Evolutionary conservation across 352 stramenopile species (phyloP).

Genomic region (Hyaloperonospora brassicae): DNA sequence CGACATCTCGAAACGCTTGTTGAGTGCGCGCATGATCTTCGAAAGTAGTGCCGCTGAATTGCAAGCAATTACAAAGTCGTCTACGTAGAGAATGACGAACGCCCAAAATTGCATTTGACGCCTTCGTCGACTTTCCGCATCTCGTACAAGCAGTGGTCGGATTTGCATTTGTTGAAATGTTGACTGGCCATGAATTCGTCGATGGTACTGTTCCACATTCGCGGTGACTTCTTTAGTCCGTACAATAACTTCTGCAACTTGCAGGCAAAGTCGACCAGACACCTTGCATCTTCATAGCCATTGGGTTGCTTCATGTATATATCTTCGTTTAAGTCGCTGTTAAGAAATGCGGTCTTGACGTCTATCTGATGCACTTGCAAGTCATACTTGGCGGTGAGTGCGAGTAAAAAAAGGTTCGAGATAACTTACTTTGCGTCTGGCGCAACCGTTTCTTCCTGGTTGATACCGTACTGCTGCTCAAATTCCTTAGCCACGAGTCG

Average conservation of each 20-base stretch:
- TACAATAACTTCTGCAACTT: background rate
- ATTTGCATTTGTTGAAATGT: background rate
- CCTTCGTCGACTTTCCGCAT: background rate
- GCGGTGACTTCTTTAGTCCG: background rate
- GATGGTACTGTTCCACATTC: conserved; percentile 3
- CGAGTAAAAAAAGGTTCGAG: background rate
- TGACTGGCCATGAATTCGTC: conserved; percentile 2
- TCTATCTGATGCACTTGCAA: background rate
- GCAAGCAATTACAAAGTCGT: background rate
- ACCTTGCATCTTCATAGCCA: background rate
- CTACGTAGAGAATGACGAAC: background rate
- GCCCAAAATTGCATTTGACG: background rate
- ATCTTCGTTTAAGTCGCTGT: background rate
- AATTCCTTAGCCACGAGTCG: background rate
- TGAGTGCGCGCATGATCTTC: background rate
- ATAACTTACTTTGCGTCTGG: background rate
- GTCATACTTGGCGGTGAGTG: background rate
- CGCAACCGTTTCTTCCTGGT: background rate
- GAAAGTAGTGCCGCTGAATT: background rate
- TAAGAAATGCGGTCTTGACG: background rate
- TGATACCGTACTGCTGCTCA: background rate
- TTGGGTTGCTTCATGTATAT: background rate
- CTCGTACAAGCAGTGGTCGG: conserved; percentile 2
- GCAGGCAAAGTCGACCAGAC: background rate
- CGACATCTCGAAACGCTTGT: background rate